Base-by-base conservation (phyloP, 805 yeast genomes). In the Gaillardinia entomophila region DNA sequence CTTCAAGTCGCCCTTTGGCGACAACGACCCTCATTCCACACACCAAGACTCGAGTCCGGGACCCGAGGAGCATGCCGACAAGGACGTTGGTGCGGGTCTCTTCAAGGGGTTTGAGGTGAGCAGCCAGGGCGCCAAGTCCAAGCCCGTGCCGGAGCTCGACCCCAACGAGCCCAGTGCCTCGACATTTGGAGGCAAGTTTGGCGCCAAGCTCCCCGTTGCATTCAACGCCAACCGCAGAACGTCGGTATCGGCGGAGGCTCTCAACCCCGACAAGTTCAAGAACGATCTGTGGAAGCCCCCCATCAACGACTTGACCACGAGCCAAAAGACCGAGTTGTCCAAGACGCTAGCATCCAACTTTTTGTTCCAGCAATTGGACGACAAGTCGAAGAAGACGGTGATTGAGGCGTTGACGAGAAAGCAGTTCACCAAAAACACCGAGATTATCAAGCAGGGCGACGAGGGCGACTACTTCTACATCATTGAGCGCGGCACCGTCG, bases 391-490 rank as follows among this genome's bases (percentile, higher is more conserved):
- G 47, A 73, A 71, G 38, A 77, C 90, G 5, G 89, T 92, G 13
- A 75, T 92, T 29, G 74, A 76, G 46, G 94, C 97, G n/a, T 70
- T 92, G 42, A 78, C 80, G 45, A 92, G 83, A 53, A 82, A 83
- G 46, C 59, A 64, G 32, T 75, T 78, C 26, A 51, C 70, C 2
- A 66, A 73, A 33, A 82, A 77, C 35, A 62, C 76, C 4, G 79
- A 75, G 42, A 79, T 90, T 39, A 88, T 89, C 51, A 74, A 63
- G 42, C 96, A 90, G 60, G 97, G 97, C 32, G 96, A 85, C 50
- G 95, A 84, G 51, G 97, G 97, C 44, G 96, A 90, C 61, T 89
- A 66, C 57, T 86, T 90, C 54, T 89, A 88, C 58, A 78, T 89
- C 26, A 75, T 89, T 35, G 97, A 89, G 60, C 58, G 66, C 5